Base-by-base conservation (phyloP, 345 rosid genomes). In the Bruguiera sexangula region DNA sequence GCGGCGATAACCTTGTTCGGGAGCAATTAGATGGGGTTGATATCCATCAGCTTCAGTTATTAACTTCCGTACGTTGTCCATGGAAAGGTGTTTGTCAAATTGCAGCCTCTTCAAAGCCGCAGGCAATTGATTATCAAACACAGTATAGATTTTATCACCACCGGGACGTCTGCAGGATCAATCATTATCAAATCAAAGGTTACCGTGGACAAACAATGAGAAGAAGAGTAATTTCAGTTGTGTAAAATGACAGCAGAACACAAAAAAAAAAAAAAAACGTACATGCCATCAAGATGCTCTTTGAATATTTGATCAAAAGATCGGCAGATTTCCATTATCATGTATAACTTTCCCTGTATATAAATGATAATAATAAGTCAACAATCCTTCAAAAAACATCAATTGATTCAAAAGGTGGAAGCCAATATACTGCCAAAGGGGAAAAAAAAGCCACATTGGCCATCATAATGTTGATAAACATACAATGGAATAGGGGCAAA, bases 21-120 rank as follows among this genome's bases (percentile, higher is more conserved):
- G 98, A 78, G 98, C 98, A 69, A 94, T 89, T 32, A 94, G 85
- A 91, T 94, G 97, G 1, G 97, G 98, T 78, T 89, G 97, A 76
- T 94, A 94, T 66, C 98, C 98, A 84, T 94, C 97, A 60, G 98
- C 98, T 88, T 94, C 97, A 6, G 97, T 88, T 43, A 94, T 87
- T 63, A 94, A 82, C 80, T 94, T 94, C 18, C 92, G 67, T 32
- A 94, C 88, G 76, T 89, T 92, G 31, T 94, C 97, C 88, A 87
- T 78, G 18, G 98, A 84, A 66, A 94, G 96, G 64, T 91, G 88
- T 71, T 87, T 91, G 79, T 95, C 99, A 63, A 91, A 92, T 51
- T 95, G 97, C 78, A 95, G 80, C 73, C 99, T 89, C 84, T 91
- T 95, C 78, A 95, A 70, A 66, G 91, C 92, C 63, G 96, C 84